Percentiles rank a stretch among this genome's conserved stretches.
Conservation (phyloP, 208 protist genomes). For the Leishmania aethiopica region DNA sequence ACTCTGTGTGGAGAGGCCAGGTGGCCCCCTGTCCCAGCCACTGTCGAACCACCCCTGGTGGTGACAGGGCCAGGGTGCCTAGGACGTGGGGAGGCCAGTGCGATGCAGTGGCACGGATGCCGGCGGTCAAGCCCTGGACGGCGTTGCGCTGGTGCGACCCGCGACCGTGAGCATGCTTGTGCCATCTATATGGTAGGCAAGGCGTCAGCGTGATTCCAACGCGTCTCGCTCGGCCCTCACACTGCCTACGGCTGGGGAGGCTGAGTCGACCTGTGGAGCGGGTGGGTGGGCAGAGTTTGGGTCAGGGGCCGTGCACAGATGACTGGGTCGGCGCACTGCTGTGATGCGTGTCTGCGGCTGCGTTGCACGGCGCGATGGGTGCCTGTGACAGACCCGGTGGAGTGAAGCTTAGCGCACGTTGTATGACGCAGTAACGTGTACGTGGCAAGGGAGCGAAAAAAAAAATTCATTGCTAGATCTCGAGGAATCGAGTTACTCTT, state of each 20-base stretch:
- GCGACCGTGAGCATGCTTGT: background rate
- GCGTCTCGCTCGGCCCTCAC: too few relatives aligned
- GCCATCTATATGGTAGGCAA: background rate
- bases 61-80: background rate
- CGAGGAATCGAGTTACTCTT: too few relatives aligned
- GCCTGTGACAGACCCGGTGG: background rate
- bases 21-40: background rate
- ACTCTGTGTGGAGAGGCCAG: background rate
- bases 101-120: background rate
- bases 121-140: background rate
- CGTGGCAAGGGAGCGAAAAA: too few relatives aligned
- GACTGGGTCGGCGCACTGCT: background rate
- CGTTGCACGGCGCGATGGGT: background rate
- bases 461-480: too few relatives aligned
- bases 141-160: background rate
- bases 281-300: background rate
- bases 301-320: background rate
- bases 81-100: background rate
- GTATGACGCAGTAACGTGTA: background rate
- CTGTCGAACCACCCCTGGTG: background rate
- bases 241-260: background rate
- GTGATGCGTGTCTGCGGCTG: background rate
- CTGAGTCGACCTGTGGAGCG: background rate
- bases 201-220: too few relatives aligned
- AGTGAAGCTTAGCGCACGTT: background rate